Base-by-base conservation (phyloP, 768 basidiomycete species). In the Tulasnella sp. region DNA sequence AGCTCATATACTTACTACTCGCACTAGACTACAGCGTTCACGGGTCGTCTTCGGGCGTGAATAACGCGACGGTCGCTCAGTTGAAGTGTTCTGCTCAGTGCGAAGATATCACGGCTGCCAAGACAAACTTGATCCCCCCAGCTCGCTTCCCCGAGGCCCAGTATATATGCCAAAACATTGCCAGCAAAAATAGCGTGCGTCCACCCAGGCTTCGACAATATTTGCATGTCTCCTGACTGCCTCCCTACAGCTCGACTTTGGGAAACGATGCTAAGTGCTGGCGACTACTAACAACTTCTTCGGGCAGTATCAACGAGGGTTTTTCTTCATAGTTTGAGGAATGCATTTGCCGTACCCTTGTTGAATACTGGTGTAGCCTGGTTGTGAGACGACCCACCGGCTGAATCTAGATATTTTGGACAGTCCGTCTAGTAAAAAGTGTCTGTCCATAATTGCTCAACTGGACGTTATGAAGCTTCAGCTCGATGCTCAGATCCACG, bases 131-230 rank as follows among this genome's bases (percentile, higher is more conserved):
- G 29, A 75, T 71, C 35, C 76, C 87, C 78, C 76, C 81, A 76
- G 67, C 39, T 32, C 39, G 42, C 17, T 72, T 82, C 78, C 84
- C 85, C n/a, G 78, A 76, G 4, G 82, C 86, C 3, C 78, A 80
- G 41, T 88, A 81, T 76, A 79, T 80, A 3, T 88, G 88, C 77
- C 83, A 86, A 76, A 88, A 87, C 74, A 80, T 87, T n/a, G 79
- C 81, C 17, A 75, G 86, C 37, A 79, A 37, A 29, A 59, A 59
- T 22, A 59, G 52, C 52, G 52, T 59, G 32, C 19, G 52, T 32
- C 22, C 16, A 14, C 29, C 9, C 9, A 11, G n/a, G n/a, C n/a
- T 17, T 22, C 52, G 29, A 52, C 11, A 59, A 22, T 22, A 5
- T 59, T 17, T 2, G 26, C 26, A 32, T 16, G 0, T 29, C 26